These are phyloP conservation scores for Chaetomium fimeti DNA, from an alignment of 495 filamentous ascomycete genomes.

Conservation along the genomic window DNA sequence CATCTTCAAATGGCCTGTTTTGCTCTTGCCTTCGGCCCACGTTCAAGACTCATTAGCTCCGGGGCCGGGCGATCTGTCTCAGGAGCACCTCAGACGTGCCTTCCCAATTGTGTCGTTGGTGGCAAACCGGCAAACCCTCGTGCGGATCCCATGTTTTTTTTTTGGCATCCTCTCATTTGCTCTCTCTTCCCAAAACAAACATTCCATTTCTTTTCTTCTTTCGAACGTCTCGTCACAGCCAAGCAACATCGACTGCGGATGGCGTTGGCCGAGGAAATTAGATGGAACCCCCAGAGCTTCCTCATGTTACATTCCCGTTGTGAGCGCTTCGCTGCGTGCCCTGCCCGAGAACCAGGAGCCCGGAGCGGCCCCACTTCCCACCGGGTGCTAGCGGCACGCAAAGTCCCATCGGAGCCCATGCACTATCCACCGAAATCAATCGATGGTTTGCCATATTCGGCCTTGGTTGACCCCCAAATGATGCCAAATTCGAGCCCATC, in stretches of 20 bases:
- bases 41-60: no score
- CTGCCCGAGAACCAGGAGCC: neutral
- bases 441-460: conserved; percentile 13
- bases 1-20: neutral
- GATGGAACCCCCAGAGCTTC: neutral
- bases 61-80: neutral
- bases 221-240: neutral
- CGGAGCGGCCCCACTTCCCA: neutral
- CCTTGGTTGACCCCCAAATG: neutral
- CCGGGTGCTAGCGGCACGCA: neutral
- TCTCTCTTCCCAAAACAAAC: neutral
- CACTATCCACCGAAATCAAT: conserved; percentile 15
- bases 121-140: neutral
- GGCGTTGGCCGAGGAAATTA: neutral
- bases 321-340: no score
- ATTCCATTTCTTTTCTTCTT: neutral
- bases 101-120: neutral
- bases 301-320: no score
- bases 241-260: neutral
- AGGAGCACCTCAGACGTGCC: neutral
- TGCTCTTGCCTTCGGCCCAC: neutral
- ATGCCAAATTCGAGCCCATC: neutral
- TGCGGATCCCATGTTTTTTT: neutral
- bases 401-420: conserved; percentile 2
- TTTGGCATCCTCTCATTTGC: neutral